Evolutionary conservation across 345 rosid genomes (phyloP), one percentile per base, ranked within the genome.

Genomic region (Gossypium herbaceum): DNA sequence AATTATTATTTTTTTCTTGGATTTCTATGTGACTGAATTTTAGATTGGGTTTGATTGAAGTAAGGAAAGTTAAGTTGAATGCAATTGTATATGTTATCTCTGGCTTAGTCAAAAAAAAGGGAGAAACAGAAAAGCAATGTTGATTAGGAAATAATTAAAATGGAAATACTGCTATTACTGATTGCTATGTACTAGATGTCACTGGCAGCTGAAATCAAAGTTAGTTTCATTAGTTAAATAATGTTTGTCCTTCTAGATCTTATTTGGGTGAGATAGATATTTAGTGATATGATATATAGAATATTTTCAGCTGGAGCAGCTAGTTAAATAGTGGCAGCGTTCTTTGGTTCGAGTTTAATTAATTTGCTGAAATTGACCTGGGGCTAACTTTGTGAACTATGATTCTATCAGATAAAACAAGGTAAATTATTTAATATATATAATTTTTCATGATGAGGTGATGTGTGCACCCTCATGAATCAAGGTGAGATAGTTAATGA

Each of bases 11-110:
- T 34, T 34, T 34, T 34, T 34, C 41, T 34, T 34, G 41, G 41
- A 34, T 5, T 34, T 1, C 41, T 22, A 1, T n/a, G 50, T n/a
- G 50, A 41, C 16, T 47, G 13, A 17, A 29, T 52, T 70, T 29
- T 27, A 52, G 61, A 13, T 70, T 52, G 73, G 61, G n/a, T 51
- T 69, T 52, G 34, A 70, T 34, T 70, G 60, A 17, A 70, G 73
- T 29, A 29, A 27, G 61, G 24, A 70, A 47, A 70, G 47, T 70
- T 10, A 51, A 70, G 73, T 70, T 52, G 60, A 59, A 70, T 15
- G 60, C 27, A 39, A 34, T 34, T 34, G 9, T 69, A 17, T 52
- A 29, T 22, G n/a, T 34, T 11, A 52, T 52, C 13, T 20, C 10
- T 48, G 57, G 48, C 20, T 24, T 68, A 43, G 24, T 70, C 17